Conservation (phyloP, 164 flowering plant species). For the Hamamelis virginiana region DNA sequence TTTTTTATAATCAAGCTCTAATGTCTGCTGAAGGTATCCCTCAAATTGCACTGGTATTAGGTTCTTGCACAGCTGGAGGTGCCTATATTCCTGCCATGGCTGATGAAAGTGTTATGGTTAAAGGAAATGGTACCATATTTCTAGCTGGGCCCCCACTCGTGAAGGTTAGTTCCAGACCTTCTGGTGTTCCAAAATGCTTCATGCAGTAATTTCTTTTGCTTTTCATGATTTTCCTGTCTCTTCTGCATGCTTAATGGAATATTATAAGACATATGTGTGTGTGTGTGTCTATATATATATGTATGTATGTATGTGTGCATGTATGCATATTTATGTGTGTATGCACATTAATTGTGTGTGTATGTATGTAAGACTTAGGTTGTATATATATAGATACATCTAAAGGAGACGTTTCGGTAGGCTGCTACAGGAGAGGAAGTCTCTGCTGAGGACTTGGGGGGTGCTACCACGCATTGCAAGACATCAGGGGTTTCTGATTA, state of each 20-base stretch:
- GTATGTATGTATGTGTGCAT: background rate
- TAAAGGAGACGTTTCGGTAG: slow-evolving; percentile 37
- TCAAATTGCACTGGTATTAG: slow-evolving; percentile 90
- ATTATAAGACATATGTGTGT: background rate
- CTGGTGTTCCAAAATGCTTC: background rate
- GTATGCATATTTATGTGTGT: background rate
- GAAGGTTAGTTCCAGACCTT: slow-evolving; percentile 64
- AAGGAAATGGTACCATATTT: slow-evolving; percentile 98
- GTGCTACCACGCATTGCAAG: slow-evolving; percentile 89
- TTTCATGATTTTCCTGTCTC: background rate
- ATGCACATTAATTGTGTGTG: background rate
- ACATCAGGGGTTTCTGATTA: slow-evolving; percentile 96
- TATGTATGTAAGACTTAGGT: background rate
- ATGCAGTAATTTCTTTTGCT: background rate
- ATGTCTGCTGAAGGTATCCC: slow-evolving; percentile 94
- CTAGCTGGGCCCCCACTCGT: slow-evolving; percentile 98
- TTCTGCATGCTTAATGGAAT: background rate
- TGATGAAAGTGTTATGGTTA: slow-evolving; percentile 97
- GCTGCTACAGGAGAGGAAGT: slow-evolving; percentile 99
- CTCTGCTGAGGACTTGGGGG: slow-evolving; percentile 94
- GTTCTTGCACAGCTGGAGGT: slow-evolving; percentile 99
- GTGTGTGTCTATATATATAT: background rate
- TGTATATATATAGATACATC: background rate
- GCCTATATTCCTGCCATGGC: slow-evolving; percentile 99
- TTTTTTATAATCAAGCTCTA: slow-evolving; percentile 85